phyloP scores from a whole-genome alignment of 2,329 filamentous ascomycete genomes.

The Dothidotthia symphoricarpi region DNA sequence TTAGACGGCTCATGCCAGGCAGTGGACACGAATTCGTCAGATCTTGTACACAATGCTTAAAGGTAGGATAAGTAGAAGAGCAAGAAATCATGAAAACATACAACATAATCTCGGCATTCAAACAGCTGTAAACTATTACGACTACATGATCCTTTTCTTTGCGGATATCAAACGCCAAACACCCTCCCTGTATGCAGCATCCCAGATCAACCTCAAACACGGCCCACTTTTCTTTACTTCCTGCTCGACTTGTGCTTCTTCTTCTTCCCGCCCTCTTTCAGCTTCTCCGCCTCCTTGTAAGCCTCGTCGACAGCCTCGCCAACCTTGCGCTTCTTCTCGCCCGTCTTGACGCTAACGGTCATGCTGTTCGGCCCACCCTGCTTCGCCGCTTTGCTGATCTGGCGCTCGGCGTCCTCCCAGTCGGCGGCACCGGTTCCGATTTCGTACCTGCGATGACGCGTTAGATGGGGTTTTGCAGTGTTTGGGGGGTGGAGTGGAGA shows the following conservation, averaged over 20 bases:
- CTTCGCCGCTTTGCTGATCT: slow-evolving; percentile 57
- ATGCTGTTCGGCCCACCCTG: slow-evolving; percentile 54
- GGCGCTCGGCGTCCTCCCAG: slow-evolving; percentile 70
- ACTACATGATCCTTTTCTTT: slow-evolving; percentile 2
- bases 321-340: slow-evolving; percentile 73
- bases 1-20: too few relatives aligned
- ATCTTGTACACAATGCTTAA: too few relatives aligned
- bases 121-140: too few relatives aligned
- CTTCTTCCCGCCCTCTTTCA: slow-evolving; percentile 37
- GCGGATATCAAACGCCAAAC: slow-evolving; percentile 11
- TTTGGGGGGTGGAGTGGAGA: neutral
- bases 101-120: too few relatives aligned
- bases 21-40: too few relatives aligned
- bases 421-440: slow-evolving; percentile 49
- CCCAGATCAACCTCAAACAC: neutral
- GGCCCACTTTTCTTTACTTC: slow-evolving; percentile 1
- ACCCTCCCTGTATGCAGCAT: slow-evolving; percentile 7
- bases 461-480: slow-evolving; percentile 2
- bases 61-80: too few relatives aligned
- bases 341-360: slow-evolving; percentile 79
- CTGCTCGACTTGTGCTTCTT: slow-evolving; percentile 31
- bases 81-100: too few relatives aligned
- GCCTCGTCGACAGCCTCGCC: slow-evolving; percentile 54
- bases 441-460: slow-evolving; percentile 38
- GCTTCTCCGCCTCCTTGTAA: slow-evolving; percentile 38